These are phyloP conservation scores for Fomitopsis betulina DNA, from an alignment of 1,284 basidiomycete species.

Conservation along the genomic window DNA sequence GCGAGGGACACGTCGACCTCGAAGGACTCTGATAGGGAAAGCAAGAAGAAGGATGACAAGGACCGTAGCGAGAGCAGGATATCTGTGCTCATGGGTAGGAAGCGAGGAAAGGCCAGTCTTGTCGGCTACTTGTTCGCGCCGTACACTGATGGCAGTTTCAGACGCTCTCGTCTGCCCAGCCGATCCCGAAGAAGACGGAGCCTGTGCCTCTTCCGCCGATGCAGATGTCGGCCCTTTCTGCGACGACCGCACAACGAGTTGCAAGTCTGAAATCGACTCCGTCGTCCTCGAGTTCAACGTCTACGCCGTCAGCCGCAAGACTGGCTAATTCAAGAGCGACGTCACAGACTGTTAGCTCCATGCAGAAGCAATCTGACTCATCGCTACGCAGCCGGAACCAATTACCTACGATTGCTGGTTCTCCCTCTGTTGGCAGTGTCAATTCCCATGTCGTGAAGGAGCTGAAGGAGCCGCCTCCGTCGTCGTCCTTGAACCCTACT, in stretches of 20 bases:
- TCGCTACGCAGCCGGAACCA: constrained; percentile 72
- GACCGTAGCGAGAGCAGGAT: constrained; percentile 82
- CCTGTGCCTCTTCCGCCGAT: constrained; percentile 74
- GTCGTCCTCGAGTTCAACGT: constrained; percentile 39
- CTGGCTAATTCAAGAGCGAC: constrained; percentile 60
- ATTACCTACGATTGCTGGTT: constrained; percentile 86
- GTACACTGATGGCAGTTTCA: constrained; percentile 26
- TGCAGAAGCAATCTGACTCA: constrained; percentile 77
- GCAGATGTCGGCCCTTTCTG: constrained; percentile 80
- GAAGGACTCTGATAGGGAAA: constrained; percentile 49
- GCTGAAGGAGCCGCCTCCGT: constrained; percentile 49
- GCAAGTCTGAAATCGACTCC: constrained; percentile 64
- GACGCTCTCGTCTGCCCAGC: constrained; percentile 82
- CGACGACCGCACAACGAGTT: constrained; percentile 74
- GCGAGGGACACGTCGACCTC: constrained; percentile 34
- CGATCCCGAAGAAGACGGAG: constrained; percentile 54
- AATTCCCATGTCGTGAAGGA: constrained; percentile 46
- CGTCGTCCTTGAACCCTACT: constrained; percentile 44
- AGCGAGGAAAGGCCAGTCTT: constrained; percentile 81
- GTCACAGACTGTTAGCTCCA: constrained; percentile 71
- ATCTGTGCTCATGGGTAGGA: constrained; percentile 83
- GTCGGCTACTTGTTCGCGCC: constrained; percentile 3
- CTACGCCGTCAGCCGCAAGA: constrained; percentile 34
- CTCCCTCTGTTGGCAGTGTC: constrained; percentile 74
- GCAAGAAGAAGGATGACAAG: constrained; percentile 72